Conservation (phyloP, 1,284 basidiomycete species). For the Ustilago vetiveriae region DNA sequence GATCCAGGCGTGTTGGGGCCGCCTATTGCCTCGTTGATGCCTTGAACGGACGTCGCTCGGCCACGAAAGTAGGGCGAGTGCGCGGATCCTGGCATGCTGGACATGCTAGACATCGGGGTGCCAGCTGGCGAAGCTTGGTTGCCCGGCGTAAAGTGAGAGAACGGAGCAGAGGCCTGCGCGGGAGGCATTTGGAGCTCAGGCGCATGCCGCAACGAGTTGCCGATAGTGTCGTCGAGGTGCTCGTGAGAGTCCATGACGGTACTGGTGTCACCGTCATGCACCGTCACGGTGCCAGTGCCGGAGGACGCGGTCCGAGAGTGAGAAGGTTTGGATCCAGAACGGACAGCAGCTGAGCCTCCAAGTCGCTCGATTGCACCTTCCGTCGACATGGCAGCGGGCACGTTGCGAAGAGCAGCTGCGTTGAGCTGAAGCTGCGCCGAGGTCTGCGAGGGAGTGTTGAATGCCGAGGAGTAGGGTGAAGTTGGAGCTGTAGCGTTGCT, state of each 20-base stretch:
- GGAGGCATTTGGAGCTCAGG: constrained; percentile 56
- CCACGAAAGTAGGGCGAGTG: constrained; percentile 36
- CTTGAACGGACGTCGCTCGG: constrained; percentile 25
- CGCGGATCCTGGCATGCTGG: constrained; percentile 8
- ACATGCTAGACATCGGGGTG: constrained; percentile 16
- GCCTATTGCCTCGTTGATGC: constrained; percentile 21
- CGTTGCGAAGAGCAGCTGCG: constrained; percentile 51
- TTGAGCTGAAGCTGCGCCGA: constrained; percentile 55
- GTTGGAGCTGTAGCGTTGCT: constrained; percentile 21
- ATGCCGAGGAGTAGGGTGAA: constrained; percentile 38
- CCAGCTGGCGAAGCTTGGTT: constrained; percentile 22
- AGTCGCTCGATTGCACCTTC: constrained; percentile 48
- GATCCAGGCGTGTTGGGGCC: constrained; percentile 55
- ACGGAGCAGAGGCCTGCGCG: constrained; percentile 54
- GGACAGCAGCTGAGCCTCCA: constrained; percentile 4
- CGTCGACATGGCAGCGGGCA: constrained; percentile 48
- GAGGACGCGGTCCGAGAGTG: constrained; percentile 36
- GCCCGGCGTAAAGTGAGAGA: constrained; percentile 43
- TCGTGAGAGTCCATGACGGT: constrained; percentile 38
- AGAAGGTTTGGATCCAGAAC: constrained; percentile 1
- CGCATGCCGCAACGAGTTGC: constrained; percentile 22
- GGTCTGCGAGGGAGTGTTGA: constrained; percentile 40
- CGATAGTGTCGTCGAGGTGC: constrained; percentile 15
- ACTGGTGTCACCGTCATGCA: constrained; percentile 44
- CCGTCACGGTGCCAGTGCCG: constrained; percentile 27